phyloP scores from a whole-genome alignment of 345 rosid genomes.

The Syzygium aqueum region DNA sequence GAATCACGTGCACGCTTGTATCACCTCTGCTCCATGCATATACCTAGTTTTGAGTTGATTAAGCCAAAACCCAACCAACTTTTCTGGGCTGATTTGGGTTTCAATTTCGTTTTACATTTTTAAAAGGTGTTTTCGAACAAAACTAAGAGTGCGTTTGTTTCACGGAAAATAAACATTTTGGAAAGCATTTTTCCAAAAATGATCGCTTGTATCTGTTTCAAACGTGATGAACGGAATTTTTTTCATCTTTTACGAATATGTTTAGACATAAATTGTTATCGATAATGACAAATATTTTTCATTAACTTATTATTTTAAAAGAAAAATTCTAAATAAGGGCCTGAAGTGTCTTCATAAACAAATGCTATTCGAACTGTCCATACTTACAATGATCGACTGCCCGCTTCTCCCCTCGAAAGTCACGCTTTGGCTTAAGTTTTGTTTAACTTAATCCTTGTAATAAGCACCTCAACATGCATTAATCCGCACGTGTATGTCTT shows the following conservation, averaged over 20 bases:
- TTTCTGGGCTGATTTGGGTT: background rate
- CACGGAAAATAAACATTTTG: too few relatives aligned
- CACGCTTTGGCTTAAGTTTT: background rate
- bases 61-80: background rate
- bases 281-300: too few relatives aligned
- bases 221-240: too few relatives aligned
- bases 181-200: too few relatives aligned
- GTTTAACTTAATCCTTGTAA: background rate
- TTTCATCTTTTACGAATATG: too few relatives aligned
- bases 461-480: background rate
- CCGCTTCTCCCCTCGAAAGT: background rate
- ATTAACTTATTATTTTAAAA: too few relatives aligned
- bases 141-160: background rate
- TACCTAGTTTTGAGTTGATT: background rate
- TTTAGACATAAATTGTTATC: too few relatives aligned
- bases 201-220: too few relatives aligned
- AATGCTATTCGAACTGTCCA: background rate
- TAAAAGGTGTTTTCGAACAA: too few relatives aligned
- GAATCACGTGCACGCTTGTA: too few relatives aligned
- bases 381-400: background rate
- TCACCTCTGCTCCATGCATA: background rate
- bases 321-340: too few relatives aligned
- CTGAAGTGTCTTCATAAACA: background rate
- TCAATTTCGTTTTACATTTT: background rate
- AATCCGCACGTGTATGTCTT: background rate